Evolutionary conservation across 805 yeast species (phyloP).

Genomic region (Metschnikowia noctiluminum): DNA sequence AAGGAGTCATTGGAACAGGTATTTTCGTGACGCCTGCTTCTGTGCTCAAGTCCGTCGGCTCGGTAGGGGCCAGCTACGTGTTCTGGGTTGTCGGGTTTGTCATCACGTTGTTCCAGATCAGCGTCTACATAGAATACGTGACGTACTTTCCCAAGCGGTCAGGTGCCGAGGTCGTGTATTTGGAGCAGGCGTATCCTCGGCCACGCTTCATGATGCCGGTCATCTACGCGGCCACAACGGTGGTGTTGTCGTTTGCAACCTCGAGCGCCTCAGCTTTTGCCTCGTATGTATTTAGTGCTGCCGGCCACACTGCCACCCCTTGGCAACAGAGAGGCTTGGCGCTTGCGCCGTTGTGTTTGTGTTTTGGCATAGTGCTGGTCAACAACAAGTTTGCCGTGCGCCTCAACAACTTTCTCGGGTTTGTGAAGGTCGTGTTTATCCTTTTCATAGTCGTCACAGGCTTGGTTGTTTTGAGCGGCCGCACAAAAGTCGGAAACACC

Average conservation of each 20-base stretch:
- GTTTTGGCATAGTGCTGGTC: conserved; percentile 20
- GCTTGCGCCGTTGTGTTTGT: conserved; percentile 27
- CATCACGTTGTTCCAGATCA: conserved; percentile 35
- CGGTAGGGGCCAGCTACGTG: conserved; percentile 42
- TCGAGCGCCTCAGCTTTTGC: conserved; percentile 39
- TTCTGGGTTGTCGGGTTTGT: conserved; percentile 43
- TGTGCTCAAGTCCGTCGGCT: conserved; percentile 45
- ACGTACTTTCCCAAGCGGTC: conserved; percentile 35
- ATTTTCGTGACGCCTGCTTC: conserved; percentile 69
- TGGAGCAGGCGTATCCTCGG: conserved; percentile 37
- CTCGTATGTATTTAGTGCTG: conserved; percentile 31
- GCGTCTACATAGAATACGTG: conserved; percentile 40
- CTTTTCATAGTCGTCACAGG: conserved; percentile 34
- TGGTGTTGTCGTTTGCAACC: conserved; percentile 34
- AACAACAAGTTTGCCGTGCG: conserved; percentile 29
- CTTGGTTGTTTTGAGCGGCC: conserved; percentile 35
- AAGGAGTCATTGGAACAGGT: conserved; percentile 75
- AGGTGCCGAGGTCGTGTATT: conserved; percentile 38
- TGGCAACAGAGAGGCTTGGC: conserved; percentile 40
- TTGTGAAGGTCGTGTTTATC: conserved; percentile 31
- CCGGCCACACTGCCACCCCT: conserved; percentile 24
- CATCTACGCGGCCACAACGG: conserved; percentile 36
- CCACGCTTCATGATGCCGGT: conserved; percentile 36
- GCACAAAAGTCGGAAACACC: conserved; percentile 31
- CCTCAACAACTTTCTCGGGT: conserved; percentile 32